Conservation (phyloP, 345 rosid species). For the Lenwebbia sp. region DNA sequence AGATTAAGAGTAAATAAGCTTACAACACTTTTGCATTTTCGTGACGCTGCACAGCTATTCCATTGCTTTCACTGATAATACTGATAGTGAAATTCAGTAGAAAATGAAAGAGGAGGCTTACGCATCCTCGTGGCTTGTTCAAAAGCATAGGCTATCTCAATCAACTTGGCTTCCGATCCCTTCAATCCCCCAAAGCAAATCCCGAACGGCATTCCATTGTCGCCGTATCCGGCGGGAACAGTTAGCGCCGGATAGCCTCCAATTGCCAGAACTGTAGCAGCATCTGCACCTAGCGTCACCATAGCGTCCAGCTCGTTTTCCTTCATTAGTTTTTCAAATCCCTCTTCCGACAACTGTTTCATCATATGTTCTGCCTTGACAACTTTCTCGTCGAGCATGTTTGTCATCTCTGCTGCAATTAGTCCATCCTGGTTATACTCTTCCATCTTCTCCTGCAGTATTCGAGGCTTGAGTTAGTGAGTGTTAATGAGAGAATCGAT, state of each 20-base stretch:
- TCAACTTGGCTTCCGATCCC: not conserved
- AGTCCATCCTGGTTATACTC: slow-evolving; percentile 9
- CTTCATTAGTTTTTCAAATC: slow-evolving; percentile 15
- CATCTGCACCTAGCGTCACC: slow-evolving; percentile 2
- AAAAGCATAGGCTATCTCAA: slow-evolving; percentile 25
- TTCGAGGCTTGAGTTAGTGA: not conserved
- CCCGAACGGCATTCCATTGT: slow-evolving; percentile 11
- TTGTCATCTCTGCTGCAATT: slow-evolving; percentile 17
- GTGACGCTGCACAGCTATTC: not conserved
- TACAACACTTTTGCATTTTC: not conserved
- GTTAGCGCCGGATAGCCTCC: slow-evolving; percentile 16
- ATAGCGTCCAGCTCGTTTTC: slow-evolving; percentile 9
- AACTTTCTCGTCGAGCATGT: slow-evolving; percentile 5
- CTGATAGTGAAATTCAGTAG: not conserved
- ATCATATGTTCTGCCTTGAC: not conserved
- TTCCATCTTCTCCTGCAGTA: slow-evolving; percentile 2
- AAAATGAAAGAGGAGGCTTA: not conserved
- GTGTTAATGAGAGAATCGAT: not conserved
- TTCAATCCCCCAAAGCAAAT: not conserved
- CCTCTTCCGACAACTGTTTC: slow-evolving; percentile 3
- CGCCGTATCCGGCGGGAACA: slow-evolving; percentile 10
- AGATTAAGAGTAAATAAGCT: not conserved
- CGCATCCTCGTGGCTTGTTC: slow-evolving; percentile 5
- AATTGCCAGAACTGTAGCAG: slow-evolving; percentile 4
- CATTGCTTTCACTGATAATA: not conserved